phyloP scores from a whole-genome alignment of 345 rosid genomes.

The Salix arbutifolia region DNA sequence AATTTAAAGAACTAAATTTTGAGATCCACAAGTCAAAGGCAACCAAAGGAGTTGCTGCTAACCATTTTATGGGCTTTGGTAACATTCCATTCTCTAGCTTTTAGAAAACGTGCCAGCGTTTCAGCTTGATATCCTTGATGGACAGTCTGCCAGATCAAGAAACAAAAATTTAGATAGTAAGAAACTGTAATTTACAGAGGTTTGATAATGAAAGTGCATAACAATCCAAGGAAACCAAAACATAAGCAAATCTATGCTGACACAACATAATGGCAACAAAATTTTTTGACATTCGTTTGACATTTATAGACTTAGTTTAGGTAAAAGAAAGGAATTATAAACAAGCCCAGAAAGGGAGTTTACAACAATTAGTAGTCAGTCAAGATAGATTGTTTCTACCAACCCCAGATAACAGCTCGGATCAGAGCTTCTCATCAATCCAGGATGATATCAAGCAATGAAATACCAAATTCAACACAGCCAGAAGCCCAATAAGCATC shows the following conservation, averaged over 20 bases:
- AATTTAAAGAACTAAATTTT: not conserved
- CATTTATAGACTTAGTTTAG: not conserved
- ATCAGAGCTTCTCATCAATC: slow-evolving; percentile 2
- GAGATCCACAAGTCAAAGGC: not conserved
- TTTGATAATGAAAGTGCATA: not conserved
- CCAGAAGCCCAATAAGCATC: slow-evolving; percentile 4
- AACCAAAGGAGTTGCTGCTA: slow-evolving; percentile 12
- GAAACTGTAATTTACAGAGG: not conserved
- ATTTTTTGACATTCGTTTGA: not conserved
- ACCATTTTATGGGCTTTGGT: slow-evolving; percentile 90
- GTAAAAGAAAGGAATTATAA: not conserved
- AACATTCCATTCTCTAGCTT: slow-evolving; percentile 92
- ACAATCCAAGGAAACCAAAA: not conserved
- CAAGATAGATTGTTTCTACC: not conserved
- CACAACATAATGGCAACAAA: not conserved
- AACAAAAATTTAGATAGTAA: not conserved
- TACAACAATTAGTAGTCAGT: not conserved
- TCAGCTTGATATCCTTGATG: slow-evolving; percentile 83
- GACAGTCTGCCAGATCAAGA: slow-evolving; percentile 53
- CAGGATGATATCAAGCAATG: not conserved
- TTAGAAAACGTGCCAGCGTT: slow-evolving; percentile 71
- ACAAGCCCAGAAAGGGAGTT: not conserved
- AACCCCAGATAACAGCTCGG: not conserved
- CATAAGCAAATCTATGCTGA: not conserved
- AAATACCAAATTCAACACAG: slow-evolving; percentile 7